Percentiles rank a stretch among this genome's conserved stretches.
Conservation (phyloP, 2,329 filamentous ascomycete species). For the Penicillium sumatraense region DNA sequence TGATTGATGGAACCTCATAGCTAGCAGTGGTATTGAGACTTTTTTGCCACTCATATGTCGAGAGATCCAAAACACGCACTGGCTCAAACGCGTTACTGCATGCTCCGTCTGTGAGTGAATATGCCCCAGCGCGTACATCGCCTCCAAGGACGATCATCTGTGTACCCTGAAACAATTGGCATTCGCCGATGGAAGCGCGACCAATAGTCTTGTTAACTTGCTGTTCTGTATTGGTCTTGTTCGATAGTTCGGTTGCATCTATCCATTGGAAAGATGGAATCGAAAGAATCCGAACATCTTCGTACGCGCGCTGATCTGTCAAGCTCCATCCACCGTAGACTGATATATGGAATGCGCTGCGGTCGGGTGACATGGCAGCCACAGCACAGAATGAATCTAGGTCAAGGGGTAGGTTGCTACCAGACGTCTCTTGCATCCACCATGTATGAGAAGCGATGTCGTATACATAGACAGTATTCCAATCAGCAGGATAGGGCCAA, state of each 20-base stretch:
- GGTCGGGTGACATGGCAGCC: background rate
- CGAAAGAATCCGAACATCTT: background rate
- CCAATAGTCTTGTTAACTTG: conserved; percentile 1
- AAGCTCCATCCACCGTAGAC: conserved; percentile 4
- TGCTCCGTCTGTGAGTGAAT: conserved; percentile 1
- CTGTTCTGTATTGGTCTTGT: background rate
- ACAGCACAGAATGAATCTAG: background rate
- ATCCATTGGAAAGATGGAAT: conserved; percentile 3
- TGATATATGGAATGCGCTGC: background rate
- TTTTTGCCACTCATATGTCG: conserved; percentile 1
- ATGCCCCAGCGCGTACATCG: background rate
- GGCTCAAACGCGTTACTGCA: conserved; percentile 3
- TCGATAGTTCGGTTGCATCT: conserved; percentile 2
- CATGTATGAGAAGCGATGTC: conserved; percentile 16
- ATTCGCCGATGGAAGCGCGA: background rate
- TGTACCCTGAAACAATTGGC: background rate
- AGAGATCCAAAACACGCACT: background rate
- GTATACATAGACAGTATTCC: conserved; percentile 12
- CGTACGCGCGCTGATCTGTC: conserved; percentile 1
- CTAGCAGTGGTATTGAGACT: background rate
- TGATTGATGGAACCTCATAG: conserved; percentile 1
- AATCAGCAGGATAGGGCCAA: conserved; percentile 12
- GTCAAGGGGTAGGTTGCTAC: background rate
- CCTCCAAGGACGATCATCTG: conserved; percentile 5
- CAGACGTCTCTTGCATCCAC: conserved; percentile 4